Percentiles rank a stretch among this genome's conserved stretches.
Evolutionary conservation across 768 basidiomycete species (phyloP).

Genomic region (Cystofilobasidium ferigula): DNA sequence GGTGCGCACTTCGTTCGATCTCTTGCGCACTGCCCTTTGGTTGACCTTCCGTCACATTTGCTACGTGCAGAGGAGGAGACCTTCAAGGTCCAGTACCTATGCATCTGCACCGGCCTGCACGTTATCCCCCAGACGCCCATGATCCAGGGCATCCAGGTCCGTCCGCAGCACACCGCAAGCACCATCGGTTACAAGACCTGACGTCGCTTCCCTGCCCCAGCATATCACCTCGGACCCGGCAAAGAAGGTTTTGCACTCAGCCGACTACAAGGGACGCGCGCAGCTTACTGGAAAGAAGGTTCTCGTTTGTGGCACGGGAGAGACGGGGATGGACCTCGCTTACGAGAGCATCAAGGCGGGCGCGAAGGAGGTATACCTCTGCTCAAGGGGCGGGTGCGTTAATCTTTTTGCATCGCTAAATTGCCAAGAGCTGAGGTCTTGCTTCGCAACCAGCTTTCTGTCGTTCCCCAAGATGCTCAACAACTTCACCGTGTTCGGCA

Average conservation of each 20-base stretch:
- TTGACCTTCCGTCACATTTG: neutral
- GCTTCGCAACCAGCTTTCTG: constrained; percentile 40
- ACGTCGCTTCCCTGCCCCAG: no score
- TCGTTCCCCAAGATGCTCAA: constrained; percentile 54
- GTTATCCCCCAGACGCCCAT: constrained; percentile 43
- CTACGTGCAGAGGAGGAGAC: neutral
- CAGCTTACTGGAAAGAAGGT: constrained; percentile 45
- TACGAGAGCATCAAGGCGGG: constrained; percentile 44
- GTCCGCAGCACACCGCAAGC: neutral
- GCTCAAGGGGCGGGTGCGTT: constrained; percentile 45
- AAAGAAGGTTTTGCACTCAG: constrained; percentile 44
- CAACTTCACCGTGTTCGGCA: constrained; percentile 49
- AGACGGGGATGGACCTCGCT: constrained; percentile 54
- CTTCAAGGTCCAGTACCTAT: constrained; percentile 8
- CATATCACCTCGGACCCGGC: constrained; percentile 16
- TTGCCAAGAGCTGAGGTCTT: neutral
- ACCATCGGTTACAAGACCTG: constrained; percentile 16
- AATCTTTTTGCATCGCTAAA: neutral
- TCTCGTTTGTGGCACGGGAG: constrained; percentile 52
- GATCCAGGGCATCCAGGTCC: constrained; percentile 45
- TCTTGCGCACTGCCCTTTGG: no score
- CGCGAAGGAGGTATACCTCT: constrained; percentile 48
- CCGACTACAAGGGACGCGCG: constrained; percentile 45
- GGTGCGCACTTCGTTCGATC: neutral
- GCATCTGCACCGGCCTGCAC: constrained; percentile 24